Percentiles rank a stretch among this genome's conserved stretches.
phyloP scores from a whole-genome alignment of 2,329 filamentous ascomycete species.

The Chaetomium sp. region DNA sequence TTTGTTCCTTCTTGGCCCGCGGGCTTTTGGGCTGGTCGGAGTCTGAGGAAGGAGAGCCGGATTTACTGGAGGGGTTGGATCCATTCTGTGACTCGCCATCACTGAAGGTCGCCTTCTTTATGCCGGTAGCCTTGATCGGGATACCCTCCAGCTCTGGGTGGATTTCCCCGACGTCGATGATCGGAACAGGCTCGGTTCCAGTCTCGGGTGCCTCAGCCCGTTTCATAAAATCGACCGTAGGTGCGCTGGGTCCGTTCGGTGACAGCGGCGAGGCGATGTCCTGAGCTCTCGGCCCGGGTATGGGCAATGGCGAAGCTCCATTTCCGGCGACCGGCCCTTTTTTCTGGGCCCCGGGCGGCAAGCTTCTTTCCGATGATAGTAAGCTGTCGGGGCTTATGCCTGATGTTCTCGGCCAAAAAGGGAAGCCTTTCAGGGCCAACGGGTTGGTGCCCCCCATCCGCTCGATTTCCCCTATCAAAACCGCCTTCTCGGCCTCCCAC shows the following conservation, averaged over 20 bases:
- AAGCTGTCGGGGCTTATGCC: constrained; percentile 33
- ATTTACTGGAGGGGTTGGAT: constrained; percentile 37
- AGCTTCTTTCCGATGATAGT: constrained; percentile 32
- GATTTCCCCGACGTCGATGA: constrained; percentile 61
- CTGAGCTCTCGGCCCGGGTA: constrained; percentile 2
- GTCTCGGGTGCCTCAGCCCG: constrained; percentile 26
- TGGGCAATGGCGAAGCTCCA: neutral
- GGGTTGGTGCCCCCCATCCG: constrained; percentile 36
- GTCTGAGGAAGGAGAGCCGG: constrained; percentile 38
- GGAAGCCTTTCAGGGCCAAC: constrained; percentile 24
- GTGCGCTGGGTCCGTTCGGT: constrained; percentile 17
- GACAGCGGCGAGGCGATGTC: constrained; percentile 26
- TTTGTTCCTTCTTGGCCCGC: constrained; percentile 46
- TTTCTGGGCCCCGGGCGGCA: neutral
- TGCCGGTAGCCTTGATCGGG: constrained; percentile 55
- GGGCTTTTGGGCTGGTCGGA: constrained; percentile 36
- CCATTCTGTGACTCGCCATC: constrained; percentile 39
- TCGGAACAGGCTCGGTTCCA: constrained; percentile 45
- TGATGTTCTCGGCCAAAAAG: constrained; percentile 31
- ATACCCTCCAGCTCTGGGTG: constrained; percentile 63
- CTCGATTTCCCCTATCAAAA: constrained; percentile 46
- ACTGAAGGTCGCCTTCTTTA: constrained; percentile 56
- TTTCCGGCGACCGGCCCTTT: neutral
- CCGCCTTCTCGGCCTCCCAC: constrained; percentile 51
- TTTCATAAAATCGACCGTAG: constrained; percentile 23